Base-by-base conservation (phyloP, 1,139 yeast species). In the Hanseniaspora gamundiae region DNA sequence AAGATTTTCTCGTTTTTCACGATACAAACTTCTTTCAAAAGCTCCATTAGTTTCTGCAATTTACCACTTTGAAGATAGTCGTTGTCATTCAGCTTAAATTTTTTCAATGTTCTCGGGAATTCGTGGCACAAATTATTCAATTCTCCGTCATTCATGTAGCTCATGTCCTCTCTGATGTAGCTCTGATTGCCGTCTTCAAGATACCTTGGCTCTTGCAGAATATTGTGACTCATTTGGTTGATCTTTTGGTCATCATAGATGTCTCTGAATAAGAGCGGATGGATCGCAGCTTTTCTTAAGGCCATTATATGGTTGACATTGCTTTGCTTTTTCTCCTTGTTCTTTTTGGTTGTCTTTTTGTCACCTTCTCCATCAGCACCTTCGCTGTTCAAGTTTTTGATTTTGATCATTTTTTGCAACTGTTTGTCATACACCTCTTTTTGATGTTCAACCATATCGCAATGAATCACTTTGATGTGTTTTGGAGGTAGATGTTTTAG, bases 141-240 rank as follows among this genome's bases (percentile, higher is more conserved):
- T 62, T 93, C 98, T 59, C 75, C 83, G 65, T 91, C 99, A 11
- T 85, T 74, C 96, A 93, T 86, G n/a, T 83, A 87, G 58, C 78
- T 78, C 97, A 91, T 88, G 61, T 91, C 99, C 63, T 91, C 98
- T 55, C 61, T 76, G 46, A 91, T 87, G 57, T 71, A 88, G 38
- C 73, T 67, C 50, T 70, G 67, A 59, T 85, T 87, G 19, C 97
- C 96, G 41, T 67, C 66, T 47, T 71, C 76, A 2, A 64, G 66
- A 62, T 91, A 91, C 47, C 76, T 79, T 1, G 87, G 86, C 55
- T 88, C 96, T 45, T 70, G 71, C 80, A 84, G 79, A 42, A 91
- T 87, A 21, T 71, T 76, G 49, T 69, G 72, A 39, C 95, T 73
- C 97, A 91, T 91, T 42, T 67, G 58, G 41, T 63, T 58, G 46